These are phyloP conservation scores for Penicillium angulare DNA, from an alignment of 495 filamentous ascomycete species.

Conservation along the genomic window DNA sequence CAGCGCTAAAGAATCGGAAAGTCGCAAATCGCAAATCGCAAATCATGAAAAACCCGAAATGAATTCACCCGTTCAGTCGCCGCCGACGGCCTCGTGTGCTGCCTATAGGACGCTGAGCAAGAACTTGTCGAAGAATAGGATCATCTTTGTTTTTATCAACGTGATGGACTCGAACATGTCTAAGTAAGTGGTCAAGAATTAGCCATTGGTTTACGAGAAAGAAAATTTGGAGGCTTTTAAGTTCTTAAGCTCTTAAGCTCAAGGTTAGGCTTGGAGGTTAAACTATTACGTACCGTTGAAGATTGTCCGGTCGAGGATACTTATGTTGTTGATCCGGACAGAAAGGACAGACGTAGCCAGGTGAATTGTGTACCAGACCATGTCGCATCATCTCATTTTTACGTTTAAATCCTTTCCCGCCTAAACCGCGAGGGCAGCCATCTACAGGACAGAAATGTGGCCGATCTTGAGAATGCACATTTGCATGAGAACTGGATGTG, in stretches of 20 bases:
- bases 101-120: slow-evolving; percentile 80
- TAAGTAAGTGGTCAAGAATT: slow-evolving; percentile 24
- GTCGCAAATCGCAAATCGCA: slow-evolving; percentile 8
- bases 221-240: slow-evolving; percentile 1
- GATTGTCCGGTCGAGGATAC: slow-evolving; percentile 94
- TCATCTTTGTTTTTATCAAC: slow-evolving; percentile 85
- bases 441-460: slow-evolving; percentile 89
- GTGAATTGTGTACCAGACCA: slow-evolving; percentile 90
- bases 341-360: slow-evolving; percentile 96
- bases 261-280: no score
- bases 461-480: slow-evolving; percentile 87
- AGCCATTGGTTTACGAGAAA: background rate
- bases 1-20: background rate
- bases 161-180: slow-evolving; percentile 88
- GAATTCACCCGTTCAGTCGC: slow-evolving; percentile 38
- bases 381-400: slow-evolving; percentile 99
- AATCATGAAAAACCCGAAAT: background rate
- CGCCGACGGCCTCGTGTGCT: slow-evolving; percentile 79
- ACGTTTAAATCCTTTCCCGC: slow-evolving; percentile 94
- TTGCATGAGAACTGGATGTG: slow-evolving; percentile 79
- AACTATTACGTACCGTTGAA: slow-evolving; percentile 73
- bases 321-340: slow-evolving; percentile 95
- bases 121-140: slow-evolving; percentile 70
- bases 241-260: background rate
- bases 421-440: slow-evolving; percentile 73